phyloP scores from a whole-genome alignment of 2,329 filamentous ascomycete species.

The Sarocladium strictum region DNA sequence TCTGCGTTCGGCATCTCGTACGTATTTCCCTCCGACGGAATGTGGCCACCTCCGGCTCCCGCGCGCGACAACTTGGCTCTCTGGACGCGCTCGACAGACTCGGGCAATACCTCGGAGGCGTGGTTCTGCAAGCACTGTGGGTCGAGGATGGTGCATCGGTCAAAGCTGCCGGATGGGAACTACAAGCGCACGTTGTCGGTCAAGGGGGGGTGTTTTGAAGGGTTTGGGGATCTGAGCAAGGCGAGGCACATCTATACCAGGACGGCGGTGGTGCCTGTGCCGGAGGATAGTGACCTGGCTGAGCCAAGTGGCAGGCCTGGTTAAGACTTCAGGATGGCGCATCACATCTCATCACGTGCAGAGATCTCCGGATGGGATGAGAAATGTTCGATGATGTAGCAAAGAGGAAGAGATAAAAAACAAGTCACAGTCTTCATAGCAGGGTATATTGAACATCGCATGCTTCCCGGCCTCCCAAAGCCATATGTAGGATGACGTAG shows the following conservation, averaged over 20 bases:
- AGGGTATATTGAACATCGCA: neutral
- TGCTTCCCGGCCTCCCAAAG: neutral
- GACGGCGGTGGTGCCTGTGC: constrained; percentile 38
- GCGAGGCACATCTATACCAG: constrained; percentile 40
- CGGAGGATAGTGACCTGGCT: constrained; percentile 24
- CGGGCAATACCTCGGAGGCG: constrained; percentile 36
- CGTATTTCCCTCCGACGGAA: constrained; percentile 32
- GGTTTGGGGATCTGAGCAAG: constrained; percentile 28
- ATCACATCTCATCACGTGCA: too few relatives aligned
- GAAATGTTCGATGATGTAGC: too few relatives aligned
- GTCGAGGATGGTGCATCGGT: constrained; percentile 40
- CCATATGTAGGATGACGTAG: too few relatives aligned
- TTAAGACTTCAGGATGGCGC: constrained; percentile 9
- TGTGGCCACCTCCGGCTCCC: constrained; percentile 28
- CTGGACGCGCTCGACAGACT: constrained; percentile 33
- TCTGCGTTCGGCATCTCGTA: constrained; percentile 42
- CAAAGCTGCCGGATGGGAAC: constrained; percentile 29
- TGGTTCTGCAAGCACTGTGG: constrained; percentile 38
- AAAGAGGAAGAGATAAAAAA: neutral
- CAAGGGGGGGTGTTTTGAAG: constrained; percentile 40
- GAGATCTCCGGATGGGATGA: too few relatives aligned
- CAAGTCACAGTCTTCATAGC: neutral
- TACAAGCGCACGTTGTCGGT: constrained; percentile 32
- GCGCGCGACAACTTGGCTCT: constrained; percentile 21
- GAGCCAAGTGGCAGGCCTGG: constrained; percentile 11